Evolutionary conservation across 2,329 filamentous ascomycete genomes (phyloP).

Genomic region (Diaporthe citrichinensis): DNA sequence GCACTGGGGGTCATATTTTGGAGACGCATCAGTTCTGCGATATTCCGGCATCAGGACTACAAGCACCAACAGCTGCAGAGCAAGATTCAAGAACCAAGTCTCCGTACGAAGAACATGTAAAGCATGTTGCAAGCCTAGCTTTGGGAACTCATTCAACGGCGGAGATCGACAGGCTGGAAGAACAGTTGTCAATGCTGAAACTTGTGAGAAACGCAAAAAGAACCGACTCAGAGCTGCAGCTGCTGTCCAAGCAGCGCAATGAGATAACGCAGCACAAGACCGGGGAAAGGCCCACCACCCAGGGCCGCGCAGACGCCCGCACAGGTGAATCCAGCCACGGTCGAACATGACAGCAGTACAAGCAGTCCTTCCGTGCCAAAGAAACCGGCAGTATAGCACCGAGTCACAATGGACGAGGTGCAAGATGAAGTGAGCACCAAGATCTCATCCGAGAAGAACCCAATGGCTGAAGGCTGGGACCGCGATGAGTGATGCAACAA

Average conservation of each 20-base stretch:
- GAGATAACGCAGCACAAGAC: background rate
- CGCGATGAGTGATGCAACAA: background rate
- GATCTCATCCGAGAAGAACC: background rate
- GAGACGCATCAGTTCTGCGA: no score
- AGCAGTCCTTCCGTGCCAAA: no score
- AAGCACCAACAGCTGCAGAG: background rate
- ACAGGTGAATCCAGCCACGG: background rate
- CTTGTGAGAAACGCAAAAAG: background rate
- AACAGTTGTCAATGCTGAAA: no score
- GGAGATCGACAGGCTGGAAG: background rate
- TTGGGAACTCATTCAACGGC: background rate
- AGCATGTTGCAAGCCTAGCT: background rate
- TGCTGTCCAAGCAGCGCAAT: background rate
- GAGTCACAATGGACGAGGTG: background rate
- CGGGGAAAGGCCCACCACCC: no score
- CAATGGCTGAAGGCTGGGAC: background rate
- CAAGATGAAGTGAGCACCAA: background rate
- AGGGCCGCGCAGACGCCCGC: background rate
- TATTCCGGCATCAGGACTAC: no score
- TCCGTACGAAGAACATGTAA: no score
- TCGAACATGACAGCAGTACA: background rate
- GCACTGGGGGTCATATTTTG: background rate
- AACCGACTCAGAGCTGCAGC: no score
- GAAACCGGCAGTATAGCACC: background rate
- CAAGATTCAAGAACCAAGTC: background rate